phyloP scores from a whole-genome alignment of 306 rosid species.

The Bauhinia variegata region DNA sequence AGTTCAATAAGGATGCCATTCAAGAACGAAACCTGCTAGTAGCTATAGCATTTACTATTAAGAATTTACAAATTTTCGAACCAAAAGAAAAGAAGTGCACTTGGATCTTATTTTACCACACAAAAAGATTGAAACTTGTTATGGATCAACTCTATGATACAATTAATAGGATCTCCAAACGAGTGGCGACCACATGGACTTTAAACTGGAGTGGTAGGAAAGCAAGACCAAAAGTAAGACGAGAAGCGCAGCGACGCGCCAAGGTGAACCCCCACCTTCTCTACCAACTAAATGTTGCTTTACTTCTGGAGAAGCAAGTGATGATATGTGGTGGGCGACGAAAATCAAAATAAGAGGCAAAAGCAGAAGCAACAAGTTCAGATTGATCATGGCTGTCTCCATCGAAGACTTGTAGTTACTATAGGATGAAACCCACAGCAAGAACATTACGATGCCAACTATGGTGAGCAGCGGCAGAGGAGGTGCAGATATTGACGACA shows the following conservation, averaged over 20 bases:
- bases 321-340: conserved; percentile 44
- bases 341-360: conserved; percentile 58
- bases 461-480: conserved; percentile 57
- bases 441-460: conserved; percentile 49
- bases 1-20: too few species aligned
- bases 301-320: conserved; percentile 32
- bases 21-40: too few species aligned
- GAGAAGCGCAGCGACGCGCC: conserved; percentile 63
- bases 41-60: too few species aligned
- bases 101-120: too few species aligned
- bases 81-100: too few species aligned
- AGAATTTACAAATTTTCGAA: too few species aligned
- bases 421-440: conserved; percentile 59
- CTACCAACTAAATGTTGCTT: conserved; percentile 25
- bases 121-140: too few species aligned
- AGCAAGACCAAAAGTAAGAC: conserved; percentile 58
- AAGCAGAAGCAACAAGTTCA: conserved; percentile 51
- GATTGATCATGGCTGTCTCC: conserved; percentile 37
- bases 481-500: conserved; percentile 54
- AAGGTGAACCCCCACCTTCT: conserved; percentile 48
- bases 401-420: conserved; percentile 54
- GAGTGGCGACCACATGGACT: conserved; percentile 67
- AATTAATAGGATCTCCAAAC: conserved; percentile 49
- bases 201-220: conserved; percentile 55
- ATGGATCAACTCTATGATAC: not conserved